These are phyloP conservation scores for Talaromyces ruber DNA, from an alignment of 495 filamentous ascomycete genomes.

Conservation along the genomic window DNA sequence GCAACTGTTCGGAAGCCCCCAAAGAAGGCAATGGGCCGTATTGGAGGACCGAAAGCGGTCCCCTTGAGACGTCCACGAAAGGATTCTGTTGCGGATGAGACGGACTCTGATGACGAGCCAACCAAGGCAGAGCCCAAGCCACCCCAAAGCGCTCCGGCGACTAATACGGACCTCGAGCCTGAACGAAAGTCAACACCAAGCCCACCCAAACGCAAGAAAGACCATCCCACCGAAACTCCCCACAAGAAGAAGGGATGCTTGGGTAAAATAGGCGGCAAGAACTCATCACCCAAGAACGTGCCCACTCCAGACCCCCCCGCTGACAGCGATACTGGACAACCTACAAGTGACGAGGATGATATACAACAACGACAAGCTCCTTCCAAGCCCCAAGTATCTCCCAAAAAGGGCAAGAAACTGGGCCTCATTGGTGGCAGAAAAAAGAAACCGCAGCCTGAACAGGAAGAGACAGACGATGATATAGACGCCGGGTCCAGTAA, in stretches of 20 bases:
- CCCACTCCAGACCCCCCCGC: not conserved
- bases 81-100: not conserved
- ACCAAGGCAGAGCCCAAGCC: not conserved
- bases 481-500: not conserved
- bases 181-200: not conserved
- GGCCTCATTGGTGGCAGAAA: slow-evolving; percentile 9
- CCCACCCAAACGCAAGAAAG: slow-evolving; percentile 2
- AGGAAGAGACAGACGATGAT: not conserved
- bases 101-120: not conserved
- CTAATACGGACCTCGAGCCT: not conserved
- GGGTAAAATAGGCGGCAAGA: slow-evolving; percentile 32
- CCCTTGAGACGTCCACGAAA: not conserved
- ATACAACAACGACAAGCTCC: not conserved
- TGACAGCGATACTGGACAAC: not conserved
- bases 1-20: not conserved
- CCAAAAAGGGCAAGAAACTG: slow-evolving; percentile 5
- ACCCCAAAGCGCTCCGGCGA: not conserved
- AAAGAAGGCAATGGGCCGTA: not conserved
- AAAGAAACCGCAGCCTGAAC: slow-evolving; percentile 6
- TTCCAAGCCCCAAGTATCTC: not conserved
- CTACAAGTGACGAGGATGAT: not conserved
- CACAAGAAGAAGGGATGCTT: slow-evolving; percentile 19
- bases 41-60: not conserved
- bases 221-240: not conserved
- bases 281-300: slow-evolving; percentile 13